Evolutionary conservation across 2,329 filamentous ascomycete species (phyloP), one percentile per base, ranked within the genome.

Genomic region (Hortaea werneckii): DNA sequence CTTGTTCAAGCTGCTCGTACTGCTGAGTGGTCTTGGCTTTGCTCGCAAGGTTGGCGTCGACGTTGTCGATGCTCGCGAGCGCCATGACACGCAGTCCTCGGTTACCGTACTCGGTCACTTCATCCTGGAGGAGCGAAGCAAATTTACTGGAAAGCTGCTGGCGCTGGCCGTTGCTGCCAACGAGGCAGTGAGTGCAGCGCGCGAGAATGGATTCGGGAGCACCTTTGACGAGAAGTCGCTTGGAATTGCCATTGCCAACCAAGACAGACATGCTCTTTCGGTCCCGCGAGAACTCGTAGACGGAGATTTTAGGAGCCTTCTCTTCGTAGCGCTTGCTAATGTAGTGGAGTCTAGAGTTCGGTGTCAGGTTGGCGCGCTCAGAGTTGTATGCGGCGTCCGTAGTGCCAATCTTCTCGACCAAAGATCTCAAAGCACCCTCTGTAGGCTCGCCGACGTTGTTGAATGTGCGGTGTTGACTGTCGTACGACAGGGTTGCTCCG

Each of bases 251-350:
- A 45, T 77, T 76, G 54, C 83, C 77, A 51, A 94, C 87, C 48
- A 96, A 72, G 32, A 98, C 94, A 41, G 92, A 98, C 92, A 98
- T 98, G 68, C 90, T 96, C 79, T 98, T 98, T 52, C 92, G 81
- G 67, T 98, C 92, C 58, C 92, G 82, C 1, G 92, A 96, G 70
- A 98, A 98, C 65, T 98, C 92, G 58, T 87, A 98, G 8, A 88
- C 95, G 6, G 89, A 83, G 46, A 95, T 75, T 37, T 84, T 80
- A 43, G 80, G 79, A 42, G 82, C 78, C 55, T 79, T 77, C 55
- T 80, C 75, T 69, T 94, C 89, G 64, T 95, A 95, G 68, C 82
- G 82, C 53, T 81, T 77, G 71, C 88, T 96, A 48, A 87, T 82
- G 58, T 83, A 79, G 69, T 96, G 85, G 37, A 92, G 75, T 52